Conservation (phyloP, 306 rosid genomes). For the Biancaea sappan region DNA sequence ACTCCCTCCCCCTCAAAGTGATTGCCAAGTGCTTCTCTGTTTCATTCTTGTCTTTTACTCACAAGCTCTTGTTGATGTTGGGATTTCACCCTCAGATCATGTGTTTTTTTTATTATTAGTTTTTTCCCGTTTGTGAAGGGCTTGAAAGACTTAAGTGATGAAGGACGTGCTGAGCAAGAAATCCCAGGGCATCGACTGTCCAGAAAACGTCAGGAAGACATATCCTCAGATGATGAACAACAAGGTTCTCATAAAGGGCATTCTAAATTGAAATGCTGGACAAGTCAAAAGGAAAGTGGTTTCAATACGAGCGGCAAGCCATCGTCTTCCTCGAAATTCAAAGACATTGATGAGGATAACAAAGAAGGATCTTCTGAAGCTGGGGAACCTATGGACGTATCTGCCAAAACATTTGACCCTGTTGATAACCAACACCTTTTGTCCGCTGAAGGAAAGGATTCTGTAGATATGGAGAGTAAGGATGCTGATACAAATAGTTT, state of each 20-base stretch:
- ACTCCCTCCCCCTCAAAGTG: background rate
- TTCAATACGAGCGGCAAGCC: constrained; percentile 59
- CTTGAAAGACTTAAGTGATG: constrained; percentile 58
- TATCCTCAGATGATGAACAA: constrained; percentile 75
- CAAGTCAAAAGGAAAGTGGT: constrained; percentile 86
- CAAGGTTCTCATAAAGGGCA: constrained; percentile 74
- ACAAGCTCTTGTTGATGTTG: constrained; percentile 31
- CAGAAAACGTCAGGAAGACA: constrained; percentile 61
- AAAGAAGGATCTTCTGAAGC: constrained; percentile 58
- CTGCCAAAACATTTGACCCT: constrained; percentile 49
- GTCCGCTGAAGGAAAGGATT: constrained; percentile 61
- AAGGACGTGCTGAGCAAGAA: constrained; percentile 56
- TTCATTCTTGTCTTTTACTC: constrained; percentile 3
- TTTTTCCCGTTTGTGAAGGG: constrained; percentile 58
- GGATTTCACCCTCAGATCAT: constrained; percentile 18
- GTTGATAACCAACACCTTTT: constrained; percentile 48
- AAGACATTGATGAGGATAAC: constrained; percentile 55
- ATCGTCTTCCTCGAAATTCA: constrained; percentile 54
- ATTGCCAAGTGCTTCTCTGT: background rate
- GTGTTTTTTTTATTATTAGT: background rate
- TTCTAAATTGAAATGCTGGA: constrained; percentile 95
- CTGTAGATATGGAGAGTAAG: constrained; percentile 60
- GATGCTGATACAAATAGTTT: constrained; percentile 55
- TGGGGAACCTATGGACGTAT: constrained; percentile 57
- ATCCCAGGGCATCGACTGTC: constrained; percentile 51